Evolutionary conservation across 2,329 filamentous ascomycete species (phyloP).

Genomic region (Hypoxylon sp.): DNA sequence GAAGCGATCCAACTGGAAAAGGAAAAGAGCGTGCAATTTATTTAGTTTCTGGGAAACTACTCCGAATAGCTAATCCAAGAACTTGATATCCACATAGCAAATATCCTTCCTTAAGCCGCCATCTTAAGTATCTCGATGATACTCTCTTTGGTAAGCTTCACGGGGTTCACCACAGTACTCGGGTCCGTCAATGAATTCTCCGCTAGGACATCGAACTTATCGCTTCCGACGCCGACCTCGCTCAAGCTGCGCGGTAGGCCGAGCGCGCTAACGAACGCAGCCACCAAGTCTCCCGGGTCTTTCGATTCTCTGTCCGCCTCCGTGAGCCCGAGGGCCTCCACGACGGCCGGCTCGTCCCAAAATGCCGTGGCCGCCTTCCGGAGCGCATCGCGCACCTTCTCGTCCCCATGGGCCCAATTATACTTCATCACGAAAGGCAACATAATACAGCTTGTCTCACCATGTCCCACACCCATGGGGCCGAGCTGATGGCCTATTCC

Average conservation of each 20-base stretch:
- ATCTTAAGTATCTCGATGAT: slow-evolving; percentile 45
- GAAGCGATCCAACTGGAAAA: background rate
- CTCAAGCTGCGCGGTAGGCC: slow-evolving; percentile 41
- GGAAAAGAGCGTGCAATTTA: background rate
- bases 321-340: slow-evolving; percentile 33
- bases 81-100: background rate
- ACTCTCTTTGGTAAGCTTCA: slow-evolving; percentile 43
- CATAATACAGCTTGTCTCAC: slow-evolving; percentile 46
- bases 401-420: slow-evolving; percentile 39
- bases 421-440: slow-evolving; percentile 44
- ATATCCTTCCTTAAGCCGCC: slow-evolving; percentile 26
- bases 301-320: slow-evolving; percentile 28
- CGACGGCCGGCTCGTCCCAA: slow-evolving; percentile 34
- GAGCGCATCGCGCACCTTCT: slow-evolving; percentile 22
- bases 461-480: slow-evolving; percentile 44
- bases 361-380: slow-evolving; percentile 31
- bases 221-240: slow-evolving; percentile 41
- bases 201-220: slow-evolving; percentile 41
- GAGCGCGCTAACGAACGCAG: slow-evolving; percentile 37
- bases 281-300: slow-evolving; percentile 41
- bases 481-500: slow-evolving; percentile 49
- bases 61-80: background rate
- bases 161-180: slow-evolving; percentile 37
- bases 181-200: slow-evolving; percentile 38
- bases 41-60: background rate